Evolutionary conservation across 495 filamentous ascomycete species (phyloP), one percentile per base, ranked within the genome.

Genomic region (Aspergillus campestris): DNA sequence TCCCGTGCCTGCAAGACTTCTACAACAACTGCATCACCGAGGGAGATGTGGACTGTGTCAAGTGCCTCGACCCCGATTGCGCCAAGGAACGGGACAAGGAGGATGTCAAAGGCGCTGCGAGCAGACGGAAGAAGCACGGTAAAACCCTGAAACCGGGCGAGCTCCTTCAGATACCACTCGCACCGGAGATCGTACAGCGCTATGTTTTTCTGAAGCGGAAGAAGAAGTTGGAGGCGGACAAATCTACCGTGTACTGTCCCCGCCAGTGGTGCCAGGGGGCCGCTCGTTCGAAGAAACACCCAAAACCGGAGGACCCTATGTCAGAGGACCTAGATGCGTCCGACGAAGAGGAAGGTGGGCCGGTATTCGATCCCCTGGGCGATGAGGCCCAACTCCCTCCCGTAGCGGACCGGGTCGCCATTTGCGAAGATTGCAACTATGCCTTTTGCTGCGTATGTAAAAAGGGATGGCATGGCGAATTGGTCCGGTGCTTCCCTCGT

Each of bases 191-290:
- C 5, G 87, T 95, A 10, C 82, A 87, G 50, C 85, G 92, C 36
- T 98, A 92, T 54, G 85, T 90, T 6, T 80, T 78, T 27, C 67
- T 98, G 30, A 96, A 94, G 64, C 85, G 91, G 50, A 98, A 97
- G 66, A 85, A 82, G 42, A 83, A 87, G 51, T 74, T 96, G 7
- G 92, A 96, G 59, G 81, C 87, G 0, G 90, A 98, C 53, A 89
- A 86, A 50, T 84, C 79, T 37, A 96, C 90, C 0, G 76, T 96
- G n/a, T 96, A 92, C 59, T 98, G 92, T 55, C 92, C 92, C 3
- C 79, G 92, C 1, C 71, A 79, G 50, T 98, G 91, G 91, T 98
- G 92, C 57, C 88, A 94, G 59, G 88, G 86, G 13, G 83, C 90
- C n/a, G 87, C 87, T 5, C 75, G 84, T 24, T 88, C 86, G 37